Evolutionary conservation across 805 yeast genomes (phyloP).

Genomic region (Wickerhamiella qilinensis): DNA sequence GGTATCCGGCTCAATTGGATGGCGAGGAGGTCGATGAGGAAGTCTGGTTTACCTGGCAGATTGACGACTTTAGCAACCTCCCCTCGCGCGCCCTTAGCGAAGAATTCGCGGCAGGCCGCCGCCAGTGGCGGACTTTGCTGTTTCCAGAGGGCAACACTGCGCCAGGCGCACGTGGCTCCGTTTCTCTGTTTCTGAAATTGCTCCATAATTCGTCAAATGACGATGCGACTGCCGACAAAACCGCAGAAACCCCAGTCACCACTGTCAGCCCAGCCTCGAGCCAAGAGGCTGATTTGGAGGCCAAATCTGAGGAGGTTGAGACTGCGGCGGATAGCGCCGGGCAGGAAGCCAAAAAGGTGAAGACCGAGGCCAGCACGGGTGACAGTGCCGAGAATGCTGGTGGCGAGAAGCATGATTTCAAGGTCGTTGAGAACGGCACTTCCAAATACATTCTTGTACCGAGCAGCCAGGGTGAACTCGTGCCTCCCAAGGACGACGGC

Average conservation of each 20-base stretch:
- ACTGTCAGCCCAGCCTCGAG: no score
- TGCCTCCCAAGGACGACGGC: conserved; percentile 32
- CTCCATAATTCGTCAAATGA: background rate
- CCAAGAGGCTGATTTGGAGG: background rate
- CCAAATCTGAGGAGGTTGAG: background rate
- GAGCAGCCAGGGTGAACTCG: background rate
- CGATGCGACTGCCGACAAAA: background rate
- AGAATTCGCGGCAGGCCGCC: conserved; percentile 18
- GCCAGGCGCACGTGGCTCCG: conserved; percentile 21
- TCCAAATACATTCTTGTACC: background rate
- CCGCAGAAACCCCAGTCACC: background rate
- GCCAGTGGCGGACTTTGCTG: conserved; percentile 37
- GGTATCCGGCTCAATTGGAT: background rate
- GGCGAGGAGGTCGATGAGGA: conserved; percentile 13
- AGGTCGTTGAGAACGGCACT: background rate
- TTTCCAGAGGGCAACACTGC: conserved; percentile 63
- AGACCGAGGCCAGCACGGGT: background rate
- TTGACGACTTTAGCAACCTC: conserved; percentile 24
- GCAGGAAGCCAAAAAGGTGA: background rate
- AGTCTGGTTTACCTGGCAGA: conserved; percentile 20
- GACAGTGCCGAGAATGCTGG: background rate
- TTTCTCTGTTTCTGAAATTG: conserved; percentile 64
- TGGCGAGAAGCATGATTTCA: conserved; percentile 9
- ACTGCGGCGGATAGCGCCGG: background rate
- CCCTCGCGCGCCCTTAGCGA: conserved; percentile 21